A percentile compares a stretch with the other conserved stretches of the same genome.
These are phyloP conservation scores for Colletotrichum coccodes DNA, from an alignment of 2,329 filamentous ascomycete species.

Conservation along the genomic window DNA sequence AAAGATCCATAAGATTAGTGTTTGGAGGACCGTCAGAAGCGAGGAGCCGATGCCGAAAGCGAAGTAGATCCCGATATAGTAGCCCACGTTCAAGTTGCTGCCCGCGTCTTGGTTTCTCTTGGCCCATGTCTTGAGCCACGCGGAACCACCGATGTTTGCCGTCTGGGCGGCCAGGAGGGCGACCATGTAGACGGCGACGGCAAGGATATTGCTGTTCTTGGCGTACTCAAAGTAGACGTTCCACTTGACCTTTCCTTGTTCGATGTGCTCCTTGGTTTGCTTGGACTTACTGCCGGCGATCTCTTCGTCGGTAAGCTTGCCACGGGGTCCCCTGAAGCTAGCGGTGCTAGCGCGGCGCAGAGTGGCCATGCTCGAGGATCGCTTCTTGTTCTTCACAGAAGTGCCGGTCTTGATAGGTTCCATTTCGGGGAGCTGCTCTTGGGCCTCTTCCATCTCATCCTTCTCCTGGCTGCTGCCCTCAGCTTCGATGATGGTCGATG, in stretches of 20 bases:
- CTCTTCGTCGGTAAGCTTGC: constrained; percentile 87
- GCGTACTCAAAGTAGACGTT: constrained; percentile 94
- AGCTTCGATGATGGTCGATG: constrained; percentile 65
- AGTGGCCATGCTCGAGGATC: constrained; percentile 79
- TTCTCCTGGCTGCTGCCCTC: constrained; percentile 63
- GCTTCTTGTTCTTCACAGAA: constrained; percentile 61
- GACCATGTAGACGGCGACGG: constrained; percentile 82
- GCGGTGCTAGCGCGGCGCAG: constrained; percentile 91
- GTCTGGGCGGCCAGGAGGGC: constrained; percentile 84
- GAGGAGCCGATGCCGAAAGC: constrained; percentile 91
- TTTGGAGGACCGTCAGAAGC: constrained; percentile 87
- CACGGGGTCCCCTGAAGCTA: constrained; percentile 86
- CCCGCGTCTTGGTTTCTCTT: constrained; percentile 77
- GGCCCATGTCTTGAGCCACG: constrained; percentile 96
- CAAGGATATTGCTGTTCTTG: constrained; percentile 89
- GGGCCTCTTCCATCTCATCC: constrained; percentile 78
- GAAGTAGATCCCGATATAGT: constrained; percentile 96
- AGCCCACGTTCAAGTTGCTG: constrained; percentile 80
- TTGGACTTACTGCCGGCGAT: constrained; percentile 79
- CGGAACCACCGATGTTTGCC: constrained; percentile 82
- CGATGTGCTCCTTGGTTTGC: constrained; percentile 86
- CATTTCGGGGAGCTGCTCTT: constrained; percentile 80
- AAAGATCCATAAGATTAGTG: constrained; percentile 97
- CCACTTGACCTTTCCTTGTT: constrained; percentile 99
- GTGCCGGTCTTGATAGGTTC: constrained; percentile 74